phyloP scores from a whole-genome alignment of 306 rosid species.

The Cicer chorassanicum region DNA sequence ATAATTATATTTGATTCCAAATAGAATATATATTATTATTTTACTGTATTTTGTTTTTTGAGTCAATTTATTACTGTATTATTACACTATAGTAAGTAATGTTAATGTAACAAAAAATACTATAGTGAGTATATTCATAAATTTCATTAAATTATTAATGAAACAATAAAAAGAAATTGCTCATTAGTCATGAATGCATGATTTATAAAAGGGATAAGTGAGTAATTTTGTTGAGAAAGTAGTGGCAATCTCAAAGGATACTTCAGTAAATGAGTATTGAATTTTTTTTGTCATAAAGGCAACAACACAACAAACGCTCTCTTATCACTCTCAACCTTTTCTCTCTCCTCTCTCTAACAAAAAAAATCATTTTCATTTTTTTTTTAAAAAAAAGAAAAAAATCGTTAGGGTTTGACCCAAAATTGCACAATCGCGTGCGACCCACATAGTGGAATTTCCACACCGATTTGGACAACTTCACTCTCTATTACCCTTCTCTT shows the following conservation, averaged over 20 bases:
- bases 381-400: conserved; percentile 29
- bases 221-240: neutral
- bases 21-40: no score
- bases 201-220: neutral
- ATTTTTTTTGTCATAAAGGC: conserved; percentile 32
- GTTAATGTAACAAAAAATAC: no score
- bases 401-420: conserved; percentile 67
- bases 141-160: no score
- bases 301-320: neutral
- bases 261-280: conserved; percentile 19
- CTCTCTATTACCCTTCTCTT: conserved; percentile 38
- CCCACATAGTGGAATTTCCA: conserved; percentile 53
- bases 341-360: conserved; percentile 5
- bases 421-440: conserved; percentile 62
- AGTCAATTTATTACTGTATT: no score
- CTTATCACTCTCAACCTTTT: conserved; percentile 10
- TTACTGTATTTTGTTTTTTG: no score
- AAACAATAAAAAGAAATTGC: no score
- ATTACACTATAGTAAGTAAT: no score
- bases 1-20: no score
- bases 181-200: no score
- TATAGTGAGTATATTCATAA: no score
- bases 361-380: neutral
- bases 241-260: conserved; percentile 17
- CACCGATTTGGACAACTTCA: conserved; percentile 67